Conservation (phyloP, 2,329 filamentous ascomycete species). For the Tolypocladium cylindrosporum region DNA sequence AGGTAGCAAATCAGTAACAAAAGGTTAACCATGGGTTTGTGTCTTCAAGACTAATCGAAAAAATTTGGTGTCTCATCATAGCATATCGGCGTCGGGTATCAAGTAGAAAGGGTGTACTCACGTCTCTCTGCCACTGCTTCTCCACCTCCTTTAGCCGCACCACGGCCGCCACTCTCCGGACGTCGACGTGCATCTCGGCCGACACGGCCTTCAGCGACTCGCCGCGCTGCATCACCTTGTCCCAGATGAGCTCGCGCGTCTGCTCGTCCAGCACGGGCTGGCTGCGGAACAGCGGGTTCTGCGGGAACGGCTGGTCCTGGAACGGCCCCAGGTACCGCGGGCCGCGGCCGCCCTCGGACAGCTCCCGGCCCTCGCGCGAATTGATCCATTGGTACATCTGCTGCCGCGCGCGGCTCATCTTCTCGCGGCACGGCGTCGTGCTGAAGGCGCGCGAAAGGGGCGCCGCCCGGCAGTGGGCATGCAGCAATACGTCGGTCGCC, state of each 20-base stretch:
- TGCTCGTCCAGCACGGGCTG: conserved; percentile 64
- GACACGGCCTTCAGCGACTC: conserved; percentile 68
- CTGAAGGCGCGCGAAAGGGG: conserved; percentile 24
- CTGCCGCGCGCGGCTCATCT: conserved; percentile 25
- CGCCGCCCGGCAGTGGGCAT: conserved; percentile 3
- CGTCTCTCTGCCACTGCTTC: conserved; percentile 64
- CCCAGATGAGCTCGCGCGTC: conserved; percentile 64
- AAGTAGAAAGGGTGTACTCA: conserved; percentile 37
- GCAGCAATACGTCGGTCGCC: conserved; percentile 15
- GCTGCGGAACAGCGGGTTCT: conserved; percentile 61
- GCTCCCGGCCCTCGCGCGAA: conserved; percentile 11
- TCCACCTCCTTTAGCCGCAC: conserved; percentile 80
- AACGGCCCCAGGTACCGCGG: conserved; percentile 28
- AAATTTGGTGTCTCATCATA: conserved; percentile 61
- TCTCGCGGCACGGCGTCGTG: conserved; percentile 26
- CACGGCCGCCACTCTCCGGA: conserved; percentile 76
- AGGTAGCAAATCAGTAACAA: conserved; percentile 13
- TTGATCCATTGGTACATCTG: conserved; percentile 29
- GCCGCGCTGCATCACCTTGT: conserved; percentile 53
- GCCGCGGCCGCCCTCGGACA: conserved; percentile 13
- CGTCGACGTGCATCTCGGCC: conserved; percentile 66
- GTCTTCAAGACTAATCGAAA: conserved; percentile 99
- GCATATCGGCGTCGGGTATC: conserved; percentile 25
- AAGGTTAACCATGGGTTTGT: conserved; percentile 66
- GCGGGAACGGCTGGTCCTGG: conserved; percentile 55